Conservation (phyloP, 352 stramenopile genomes). For the Phytophthora tubulina region DNA sequence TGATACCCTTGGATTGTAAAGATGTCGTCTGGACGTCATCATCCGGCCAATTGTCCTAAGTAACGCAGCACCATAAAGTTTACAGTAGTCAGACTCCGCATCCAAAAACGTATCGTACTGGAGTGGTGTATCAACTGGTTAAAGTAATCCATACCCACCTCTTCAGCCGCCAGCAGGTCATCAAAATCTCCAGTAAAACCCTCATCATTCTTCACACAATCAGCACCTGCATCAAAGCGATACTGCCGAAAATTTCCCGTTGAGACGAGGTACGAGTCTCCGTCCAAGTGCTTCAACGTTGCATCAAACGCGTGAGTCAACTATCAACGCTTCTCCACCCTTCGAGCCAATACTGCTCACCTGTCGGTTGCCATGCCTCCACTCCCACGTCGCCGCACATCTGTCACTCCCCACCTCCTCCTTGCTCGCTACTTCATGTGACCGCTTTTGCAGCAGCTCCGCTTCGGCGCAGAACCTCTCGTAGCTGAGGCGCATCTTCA, state of each 20-base stretch:
- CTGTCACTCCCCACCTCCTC: slow-evolving; percentile 1
- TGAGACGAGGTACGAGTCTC: slow-evolving; percentile 77
- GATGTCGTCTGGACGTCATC: slow-evolving; percentile 7
- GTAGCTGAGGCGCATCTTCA: slow-evolving; percentile 55
- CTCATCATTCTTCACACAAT: neutral
- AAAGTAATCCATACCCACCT: slow-evolving; percentile 17
- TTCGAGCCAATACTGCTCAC: slow-evolving; percentile 30
- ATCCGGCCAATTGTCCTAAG: slow-evolving; percentile 11
- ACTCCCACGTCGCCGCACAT: slow-evolving; percentile 60
- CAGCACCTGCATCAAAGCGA: neutral
- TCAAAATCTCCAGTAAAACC: slow-evolving; percentile 21
- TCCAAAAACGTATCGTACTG: too few species aligned
- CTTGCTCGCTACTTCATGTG: slow-evolving; percentile 38
- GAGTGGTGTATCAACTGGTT: neutral
- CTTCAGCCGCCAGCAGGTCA: slow-evolving; percentile 26
- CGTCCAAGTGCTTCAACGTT: slow-evolving; percentile 60
- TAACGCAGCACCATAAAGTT: neutral
- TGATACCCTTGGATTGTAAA: slow-evolving; percentile 2
- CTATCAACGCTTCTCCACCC: neutral
- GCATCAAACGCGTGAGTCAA: neutral
- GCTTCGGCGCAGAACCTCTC: slow-evolving; percentile 61
- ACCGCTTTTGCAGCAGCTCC: slow-evolving; percentile 50
- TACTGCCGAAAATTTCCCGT: slow-evolving; percentile 43
- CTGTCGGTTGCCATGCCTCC: slow-evolving; percentile 58
- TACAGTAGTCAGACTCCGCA: too few species aligned